These are phyloP conservation scores for Solanum infundibuliforme DNA, from an alignment of 257 asterid species.

Conservation along the genomic window DNA sequence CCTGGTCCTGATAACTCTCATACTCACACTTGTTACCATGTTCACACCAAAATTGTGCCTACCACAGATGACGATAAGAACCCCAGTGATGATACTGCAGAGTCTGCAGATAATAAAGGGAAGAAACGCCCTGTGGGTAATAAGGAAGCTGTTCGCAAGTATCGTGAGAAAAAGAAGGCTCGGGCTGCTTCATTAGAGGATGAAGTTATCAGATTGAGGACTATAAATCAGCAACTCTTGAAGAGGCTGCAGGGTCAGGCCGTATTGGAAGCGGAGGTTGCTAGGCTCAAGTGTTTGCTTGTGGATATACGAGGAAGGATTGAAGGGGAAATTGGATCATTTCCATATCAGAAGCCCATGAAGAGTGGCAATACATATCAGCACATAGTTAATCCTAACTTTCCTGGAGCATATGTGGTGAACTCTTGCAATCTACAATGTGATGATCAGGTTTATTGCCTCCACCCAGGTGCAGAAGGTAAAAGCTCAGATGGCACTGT, in stretches of 20 bases:
- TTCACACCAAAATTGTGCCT: slow-evolving; percentile 82
- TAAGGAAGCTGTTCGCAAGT: slow-evolving; percentile 96
- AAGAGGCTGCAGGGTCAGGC: slow-evolving; percentile 89
- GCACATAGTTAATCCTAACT: slow-evolving; percentile 29
- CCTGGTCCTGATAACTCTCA: slow-evolving; percentile 81
- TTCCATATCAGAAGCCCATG: slow-evolving; percentile 80
- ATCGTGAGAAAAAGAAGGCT: slow-evolving; percentile 92
- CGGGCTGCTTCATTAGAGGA: slow-evolving; percentile 81
- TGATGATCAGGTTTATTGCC: slow-evolving; percentile 72
- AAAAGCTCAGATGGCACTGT: slow-evolving; percentile 13
- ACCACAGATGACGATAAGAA: slow-evolving; percentile 43
- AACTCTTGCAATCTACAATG: slow-evolving; percentile 76
- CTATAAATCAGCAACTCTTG: slow-evolving; percentile 76
- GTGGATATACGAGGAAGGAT: slow-evolving; percentile 94
- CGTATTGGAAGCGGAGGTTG: slow-evolving; percentile 80
- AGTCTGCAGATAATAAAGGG: slow-evolving; percentile 53
- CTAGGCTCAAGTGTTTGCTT: slow-evolving; percentile 88
- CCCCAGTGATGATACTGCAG: slow-evolving; percentile 86
- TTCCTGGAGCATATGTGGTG: slow-evolving; percentile 53
- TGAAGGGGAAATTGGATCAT: slow-evolving; percentile 95
- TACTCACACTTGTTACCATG: slow-evolving; percentile 86
- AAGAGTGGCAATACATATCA: slow-evolving; percentile 39
- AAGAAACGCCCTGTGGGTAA: slow-evolving; percentile 81
- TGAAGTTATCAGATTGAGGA: slow-evolving; percentile 67
- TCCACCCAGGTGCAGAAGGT: slow-evolving; percentile 57